Evolutionary conservation across 768 basidiomycete genomes (phyloP), one percentile per base, ranked within the genome.

Genomic region (Sistotremastrum suecicum): DNA sequence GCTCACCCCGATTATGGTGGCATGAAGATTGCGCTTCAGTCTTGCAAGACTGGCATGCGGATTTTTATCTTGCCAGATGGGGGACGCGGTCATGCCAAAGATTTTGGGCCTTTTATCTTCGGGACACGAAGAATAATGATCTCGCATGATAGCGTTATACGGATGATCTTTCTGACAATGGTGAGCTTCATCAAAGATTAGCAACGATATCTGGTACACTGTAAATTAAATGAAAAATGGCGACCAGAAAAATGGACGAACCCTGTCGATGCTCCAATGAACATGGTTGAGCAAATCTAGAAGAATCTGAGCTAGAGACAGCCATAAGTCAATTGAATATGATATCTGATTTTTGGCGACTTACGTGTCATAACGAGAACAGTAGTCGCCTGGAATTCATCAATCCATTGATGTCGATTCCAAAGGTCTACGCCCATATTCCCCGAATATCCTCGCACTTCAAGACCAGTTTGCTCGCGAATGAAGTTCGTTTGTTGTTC

Each of bases 71-170:
- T 85, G 83, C 81, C 83, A 88, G 29, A 89, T 77, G 0, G 89
- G 89, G 11, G 85, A 89, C 0, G 90, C 90, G 0, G 90, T 92
- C 80, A 94, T 83, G 3, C 90, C 90, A 49, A 92, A 86, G n/a
- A 94, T 69, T 57, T 84, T 88, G 7, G 86, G 84, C n/a, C 81
- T 68, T 12, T 64, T 54, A 1, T 54, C 42, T 30, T 37, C 54
- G 37, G 63, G 67, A 39, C 58, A 65, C 44, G 67, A 67, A 50
- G 70, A 54, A 48, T 64, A 76, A 56, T 78, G 75, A 41, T 76
- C 68, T 12, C 65, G 64, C 72, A 79, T 74, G 46, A 79, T 72
- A 12, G 67, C 67, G 43, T 74, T 74, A 47, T 75, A 75, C 0
- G 76, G 70, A 45, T 77, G 71, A 45, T 72, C 73, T 54, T 74